A percentile compares a stretch with the other conserved stretches of the same genome.
Conservation (phyloP, 805 yeast genomes). For the Candida palmyrensis region DNA sequence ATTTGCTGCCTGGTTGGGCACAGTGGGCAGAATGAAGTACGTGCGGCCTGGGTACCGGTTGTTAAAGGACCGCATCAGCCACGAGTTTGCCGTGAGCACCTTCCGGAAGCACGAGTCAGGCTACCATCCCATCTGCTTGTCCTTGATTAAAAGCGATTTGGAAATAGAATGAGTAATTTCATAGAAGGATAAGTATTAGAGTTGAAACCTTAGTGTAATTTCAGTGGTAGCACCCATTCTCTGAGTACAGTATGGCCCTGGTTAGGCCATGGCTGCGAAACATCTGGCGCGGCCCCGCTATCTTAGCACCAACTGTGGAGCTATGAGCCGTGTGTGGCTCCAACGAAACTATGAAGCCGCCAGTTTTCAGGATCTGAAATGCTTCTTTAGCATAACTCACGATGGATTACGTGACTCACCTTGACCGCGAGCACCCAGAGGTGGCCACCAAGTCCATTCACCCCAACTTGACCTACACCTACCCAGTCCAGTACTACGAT, state of each 20-base stretch:
- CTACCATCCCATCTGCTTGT: conserved; percentile 30
- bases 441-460: conserved; percentile 14
- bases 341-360: no score
- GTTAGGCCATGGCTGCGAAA: no score
- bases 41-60: conserved; percentile 29
- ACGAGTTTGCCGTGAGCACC: conserved; percentile 22
- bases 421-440: conserved; percentile 12
- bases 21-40: conserved; percentile 33
- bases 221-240: no score
- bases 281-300: no score
- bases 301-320: no score
- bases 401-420: conserved; percentile 25
- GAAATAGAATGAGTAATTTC: conserved; percentile 2
- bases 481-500: conserved; percentile 26
- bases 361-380: no score
- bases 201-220: no score
- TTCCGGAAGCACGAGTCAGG: conserved; percentile 15
- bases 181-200: background rate
- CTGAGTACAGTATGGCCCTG: no score
- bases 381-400: no score
- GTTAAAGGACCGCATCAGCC: conserved; percentile 16
- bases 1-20: conserved; percentile 27
- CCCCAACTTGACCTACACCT: conserved; percentile 13
- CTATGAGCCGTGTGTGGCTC: no score
- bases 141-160: conserved; percentile 21